A percentile compares a stretch with the other conserved stretches of the same genome.
These are phyloP conservation scores for Leptographium lundbergii DNA, from an alignment of 2,329 filamentous ascomycete genomes.

Conservation along the genomic window DNA sequence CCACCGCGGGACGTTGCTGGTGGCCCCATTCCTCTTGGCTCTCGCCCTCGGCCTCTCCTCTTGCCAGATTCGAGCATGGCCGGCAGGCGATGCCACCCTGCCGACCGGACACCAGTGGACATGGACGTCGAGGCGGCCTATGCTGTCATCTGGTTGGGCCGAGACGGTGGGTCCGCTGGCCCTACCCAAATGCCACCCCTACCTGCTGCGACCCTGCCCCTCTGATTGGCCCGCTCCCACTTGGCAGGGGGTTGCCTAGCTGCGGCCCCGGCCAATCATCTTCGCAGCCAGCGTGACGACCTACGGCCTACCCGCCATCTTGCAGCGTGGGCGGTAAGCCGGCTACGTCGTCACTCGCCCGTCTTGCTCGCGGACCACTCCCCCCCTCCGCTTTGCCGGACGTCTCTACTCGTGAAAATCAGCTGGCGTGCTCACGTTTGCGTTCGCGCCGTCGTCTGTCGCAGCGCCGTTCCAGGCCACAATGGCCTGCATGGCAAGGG, in stretches of 20 bases:
- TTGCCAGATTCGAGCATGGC: neutral
- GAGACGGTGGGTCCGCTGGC: conserved; percentile 1
- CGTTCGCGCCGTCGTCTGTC: neutral
- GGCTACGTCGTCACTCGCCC: neutral
- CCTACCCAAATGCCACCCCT: conserved; percentile 11
- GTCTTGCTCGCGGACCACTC: neutral
- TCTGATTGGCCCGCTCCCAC: conserved; percentile 21
- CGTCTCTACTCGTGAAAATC: neutral
- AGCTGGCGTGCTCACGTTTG: neutral
- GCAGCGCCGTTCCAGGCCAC: neutral
- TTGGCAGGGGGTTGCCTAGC: conserved; percentile 1
- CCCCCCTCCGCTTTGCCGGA: neutral
- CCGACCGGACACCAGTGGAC: neutral
- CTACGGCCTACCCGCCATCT: conserved; percentile 23
- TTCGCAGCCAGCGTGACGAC: conserved; percentile 23
- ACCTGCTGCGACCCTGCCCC: conserved; percentile 13
- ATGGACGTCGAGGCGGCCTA: conserved; percentile 4
- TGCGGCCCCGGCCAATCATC: conserved; percentile 24
- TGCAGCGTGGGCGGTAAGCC: conserved; percentile 30
- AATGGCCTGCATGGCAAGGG: neutral
- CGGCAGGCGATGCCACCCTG: neutral
- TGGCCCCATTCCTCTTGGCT: neutral
- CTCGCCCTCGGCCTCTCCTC: neutral
- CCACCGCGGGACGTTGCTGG: neutral
- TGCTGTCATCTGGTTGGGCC: conserved; percentile 6